Base-by-base conservation (phyloP, 106 monocot species). In the Narthecium ossifragum region DNA sequence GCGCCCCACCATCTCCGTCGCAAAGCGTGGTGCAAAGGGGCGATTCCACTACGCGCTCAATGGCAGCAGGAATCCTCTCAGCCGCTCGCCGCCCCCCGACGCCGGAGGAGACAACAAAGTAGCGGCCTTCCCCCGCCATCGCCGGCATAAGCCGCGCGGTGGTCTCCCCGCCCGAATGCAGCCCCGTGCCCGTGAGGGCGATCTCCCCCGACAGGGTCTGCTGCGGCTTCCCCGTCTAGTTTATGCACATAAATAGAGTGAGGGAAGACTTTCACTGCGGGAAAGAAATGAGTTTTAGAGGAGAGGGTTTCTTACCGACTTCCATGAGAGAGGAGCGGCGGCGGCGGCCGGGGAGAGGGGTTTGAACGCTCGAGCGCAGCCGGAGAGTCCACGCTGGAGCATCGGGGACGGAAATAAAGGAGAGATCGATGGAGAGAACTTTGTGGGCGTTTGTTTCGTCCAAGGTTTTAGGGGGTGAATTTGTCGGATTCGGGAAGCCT, bases 61-160 rank as follows among this genome's bases (percentile, higher is more conserved):
- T 74, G 5, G 68, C 49, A 31, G 96, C 96, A 6, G 83, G 78
- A 28, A 96, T 76, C 55, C 60, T 80, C 24, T 30, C 25, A 55
- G 38, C 6, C 64, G 40, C 15, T 37, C 37, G 51, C 14, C 18
- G 2, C 25, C 33, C 63, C 7, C 47, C 50, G 1, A n/a, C n/a
- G n/a, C n/a, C n/a, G n/a, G n/a, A n/a, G n/a, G n/a, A n/a, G n/a
- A 55, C 9, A 11, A 84, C 58, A 67, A 98, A 98, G 71, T 78
- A 91, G 46, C 96, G 36, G 12, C 96, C 96, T 57, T 91, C 84
- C 6, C 98, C 98, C 13, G 91, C 91, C 63, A 56, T 66, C n/a
- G 91, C 81, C 11, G 98, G 98, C 24, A 68, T 34, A 30, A 98
- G 62, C 23, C 61, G 65, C 15, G 70, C 81, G 26, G 76, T 79